Percentiles rank a stretch among this genome's conserved stretches.
These are phyloP conservation scores for Alliaria petiolata DNA, from an alignment of 345 rosid species.

Conservation along the genomic window DNA sequence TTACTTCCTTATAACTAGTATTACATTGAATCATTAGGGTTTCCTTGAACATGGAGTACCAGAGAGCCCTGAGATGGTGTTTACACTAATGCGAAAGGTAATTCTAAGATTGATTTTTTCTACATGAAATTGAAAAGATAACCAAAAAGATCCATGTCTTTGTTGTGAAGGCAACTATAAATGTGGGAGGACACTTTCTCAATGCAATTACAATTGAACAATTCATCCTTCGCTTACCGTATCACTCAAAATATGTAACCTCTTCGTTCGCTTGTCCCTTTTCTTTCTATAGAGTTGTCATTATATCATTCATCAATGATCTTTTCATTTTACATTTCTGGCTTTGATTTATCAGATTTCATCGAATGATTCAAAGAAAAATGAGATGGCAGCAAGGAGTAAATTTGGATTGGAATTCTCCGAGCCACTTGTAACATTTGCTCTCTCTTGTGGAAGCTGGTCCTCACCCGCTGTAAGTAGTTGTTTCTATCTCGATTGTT, in stretches of 20 bases:
- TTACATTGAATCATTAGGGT: constrained; percentile 45
- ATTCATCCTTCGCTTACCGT: constrained; percentile 77
- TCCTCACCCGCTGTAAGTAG: constrained; percentile 91
- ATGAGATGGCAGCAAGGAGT: constrained; percentile 55
- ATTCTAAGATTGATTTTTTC: not conserved
- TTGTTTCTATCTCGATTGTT: not conserved
- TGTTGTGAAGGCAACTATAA: constrained; percentile 56
- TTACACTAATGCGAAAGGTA: constrained; percentile 70
- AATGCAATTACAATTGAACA: constrained; percentile 74
- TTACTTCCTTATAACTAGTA: not conserved
- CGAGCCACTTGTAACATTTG: constrained; percentile 80
- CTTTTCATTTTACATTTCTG: not conserved
- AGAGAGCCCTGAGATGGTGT: constrained; percentile 56
- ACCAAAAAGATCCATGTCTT: not conserved
- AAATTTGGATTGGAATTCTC: constrained; percentile 71
- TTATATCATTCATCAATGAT: not conserved
- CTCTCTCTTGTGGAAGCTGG: constrained; percentile 92
- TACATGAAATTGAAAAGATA: not conserved
- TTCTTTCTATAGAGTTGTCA: constrained; percentile 2
- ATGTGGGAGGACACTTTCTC: constrained; percentile 68
- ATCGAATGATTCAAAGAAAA: constrained; percentile 46
- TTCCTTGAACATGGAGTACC: constrained; percentile 76
- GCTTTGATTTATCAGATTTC: constrained; percentile 13
- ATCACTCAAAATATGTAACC: constrained; percentile 65
- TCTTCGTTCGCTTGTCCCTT: not conserved